phyloP scores from a whole-genome alignment of 2,329 filamentous ascomycete species.

The Colletotrichum incanum region DNA sequence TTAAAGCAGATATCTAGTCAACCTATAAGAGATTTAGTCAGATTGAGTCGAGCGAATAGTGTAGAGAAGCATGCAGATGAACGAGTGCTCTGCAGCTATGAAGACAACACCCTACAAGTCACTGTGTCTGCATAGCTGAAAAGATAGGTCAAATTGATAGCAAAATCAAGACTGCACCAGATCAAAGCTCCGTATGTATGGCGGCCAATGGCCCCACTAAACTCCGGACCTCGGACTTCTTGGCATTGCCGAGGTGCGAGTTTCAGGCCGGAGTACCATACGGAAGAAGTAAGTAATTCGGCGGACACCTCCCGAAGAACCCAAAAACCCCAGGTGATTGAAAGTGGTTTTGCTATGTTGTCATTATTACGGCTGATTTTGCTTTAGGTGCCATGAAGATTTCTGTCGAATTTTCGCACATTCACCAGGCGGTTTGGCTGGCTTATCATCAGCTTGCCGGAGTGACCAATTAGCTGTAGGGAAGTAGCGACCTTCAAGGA shows the following conservation, averaged over 20 bases:
- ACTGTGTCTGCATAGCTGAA: background rate
- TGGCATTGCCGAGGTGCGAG: conserved; percentile 40
- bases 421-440: background rate
- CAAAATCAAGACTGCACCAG: background rate
- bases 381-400: background rate
- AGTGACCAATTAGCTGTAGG: background rate
- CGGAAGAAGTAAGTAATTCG: conserved; percentile 22
- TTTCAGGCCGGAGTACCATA: background rate
- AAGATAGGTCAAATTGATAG: background rate
- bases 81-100: background rate
- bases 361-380: background rate
- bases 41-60: background rate
- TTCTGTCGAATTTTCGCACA: background rate
- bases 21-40: background rate
- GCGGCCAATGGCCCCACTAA: conserved; percentile 17
- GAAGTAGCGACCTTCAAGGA: background rate
- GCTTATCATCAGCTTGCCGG: background rate
- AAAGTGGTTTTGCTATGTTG: background rate
- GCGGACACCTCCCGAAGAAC: background rate
- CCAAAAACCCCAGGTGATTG: background rate
- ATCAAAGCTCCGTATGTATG: background rate
- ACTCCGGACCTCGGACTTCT: conserved; percentile 43
- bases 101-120: too few relatives aligned
- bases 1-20: background rate
- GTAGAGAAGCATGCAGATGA: background rate